phyloP scores from a whole-genome alignment of 176 grass and related monocot species.

The Eragrostis nindensis region DNA sequence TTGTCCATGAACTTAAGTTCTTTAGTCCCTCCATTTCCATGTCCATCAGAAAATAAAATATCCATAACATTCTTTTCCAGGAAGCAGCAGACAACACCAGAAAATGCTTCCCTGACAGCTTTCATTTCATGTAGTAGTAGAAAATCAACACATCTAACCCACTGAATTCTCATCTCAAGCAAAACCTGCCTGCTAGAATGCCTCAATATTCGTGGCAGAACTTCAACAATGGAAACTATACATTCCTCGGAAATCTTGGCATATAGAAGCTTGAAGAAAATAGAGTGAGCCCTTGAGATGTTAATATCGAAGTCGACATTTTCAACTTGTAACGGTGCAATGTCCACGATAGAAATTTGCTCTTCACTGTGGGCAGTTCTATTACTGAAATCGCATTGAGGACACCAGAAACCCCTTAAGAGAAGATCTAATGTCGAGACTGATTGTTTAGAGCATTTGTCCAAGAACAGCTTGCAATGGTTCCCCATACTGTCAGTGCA shows the following conservation, averaged over 20 bases:
- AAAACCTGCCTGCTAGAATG: conserved; percentile 62
- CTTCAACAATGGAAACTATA: conserved; percentile 62
- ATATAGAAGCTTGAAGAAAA: conserved; percentile 84
- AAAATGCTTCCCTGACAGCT: conserved; percentile 86
- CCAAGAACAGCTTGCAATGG: conserved; percentile 68
- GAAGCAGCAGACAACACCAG: conserved; percentile 74
- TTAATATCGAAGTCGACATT: conserved; percentile 39
- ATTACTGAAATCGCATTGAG: conserved; percentile 59
- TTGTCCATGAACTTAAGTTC: conserved; percentile 71
- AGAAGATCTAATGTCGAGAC: conserved; percentile 75
- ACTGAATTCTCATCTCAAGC: conserved; percentile 59
- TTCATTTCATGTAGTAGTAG: conserved; percentile 74
- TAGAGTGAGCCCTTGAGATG: conserved; percentile 53
- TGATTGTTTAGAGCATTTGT: conserved; percentile 50
- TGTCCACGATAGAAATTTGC: conserved; percentile 56
- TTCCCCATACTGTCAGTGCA: conserved; percentile 37
- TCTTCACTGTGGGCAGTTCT: conserved; percentile 41
- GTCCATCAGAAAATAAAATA: conserved; percentile 66
- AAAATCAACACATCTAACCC: conserved; percentile 77
- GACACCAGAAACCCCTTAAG: conserved; percentile 81
- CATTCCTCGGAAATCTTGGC: conserved; percentile 64
- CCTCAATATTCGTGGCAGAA: conserved; percentile 81
- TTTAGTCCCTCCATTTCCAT: conserved; percentile 44
- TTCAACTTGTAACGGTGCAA: conserved; percentile 43
- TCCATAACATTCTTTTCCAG: conserved; percentile 65